Evolutionary conservation across 108 stramenopile genomes (phyloP), one percentile per base, ranked within the genome.

Genomic region (Nannochloropsis granulata): DNA sequence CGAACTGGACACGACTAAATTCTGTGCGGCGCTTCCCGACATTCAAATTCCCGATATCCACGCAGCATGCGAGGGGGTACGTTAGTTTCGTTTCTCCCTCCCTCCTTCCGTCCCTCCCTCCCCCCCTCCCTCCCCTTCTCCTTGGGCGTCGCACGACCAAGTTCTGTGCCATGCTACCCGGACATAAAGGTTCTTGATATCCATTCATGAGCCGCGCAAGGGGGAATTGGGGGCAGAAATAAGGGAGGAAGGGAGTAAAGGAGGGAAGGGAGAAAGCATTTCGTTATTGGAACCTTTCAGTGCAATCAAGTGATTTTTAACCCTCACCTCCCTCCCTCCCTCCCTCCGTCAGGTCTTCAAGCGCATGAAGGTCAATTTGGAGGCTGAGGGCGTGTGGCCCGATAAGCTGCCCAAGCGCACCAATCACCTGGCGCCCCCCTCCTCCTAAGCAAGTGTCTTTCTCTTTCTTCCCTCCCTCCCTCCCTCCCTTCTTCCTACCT

Each of bases 331-430:
- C 83, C 43, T 34, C 34, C 43, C 81, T 43, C 34, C 42, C 81
- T 21, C 34, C 2, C 21, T 93, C 82, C 94, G 96, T 44, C 88
- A 92, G 7, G 95, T 95, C 86, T 96, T 98, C 89, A 92, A 95
- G 90, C 92, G 98, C 82, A 99, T 98, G 98, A 92, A 93, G 84
- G 91, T 85, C 78, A 97, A 98, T 91, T 91, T 99, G 16, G 86
- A 90, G 13, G 82, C 56, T 14, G 89, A 91, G 78, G 91, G 90
- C 23, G 79, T 79, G 46, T 82, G 85, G 45, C 91, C 91, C 80
- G 84, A 90, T 25, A 84, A 86, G 80, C 87, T 86, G 16, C 86
- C 86, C 3, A 83, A 71, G 11, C 56, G 56, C 56, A 71, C 56
- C 56, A 71, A 71, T 10, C 56, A n/a, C 56, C 56, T 71, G 16